Conservation (phyloP, 163 green algal species). For the Chlorella variabilis region DNA sequence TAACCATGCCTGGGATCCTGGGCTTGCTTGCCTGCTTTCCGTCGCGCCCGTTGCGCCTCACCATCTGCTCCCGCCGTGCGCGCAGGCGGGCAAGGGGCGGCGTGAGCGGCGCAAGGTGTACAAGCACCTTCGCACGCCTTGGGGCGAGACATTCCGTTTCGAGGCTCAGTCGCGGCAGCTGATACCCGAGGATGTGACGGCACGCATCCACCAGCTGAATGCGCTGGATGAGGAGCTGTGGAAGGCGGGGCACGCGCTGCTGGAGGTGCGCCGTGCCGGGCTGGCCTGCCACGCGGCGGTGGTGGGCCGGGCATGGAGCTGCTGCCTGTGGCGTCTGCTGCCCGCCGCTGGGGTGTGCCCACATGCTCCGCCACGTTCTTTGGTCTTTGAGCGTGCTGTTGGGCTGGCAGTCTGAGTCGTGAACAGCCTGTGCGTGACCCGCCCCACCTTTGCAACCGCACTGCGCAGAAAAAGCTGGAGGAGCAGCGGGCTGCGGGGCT, state of each 20-base stretch:
- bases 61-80: no score
- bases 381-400: no score
- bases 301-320: not conserved
- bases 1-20: no score
- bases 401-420: no score
- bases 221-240: conserved; percentile 56
- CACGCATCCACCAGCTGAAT: conserved; percentile 58
- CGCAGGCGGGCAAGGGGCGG: conserved; percentile 16
- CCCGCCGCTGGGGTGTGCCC: no score
- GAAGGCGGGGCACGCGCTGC: conserved; percentile 40
- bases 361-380: no score
- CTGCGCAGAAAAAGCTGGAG: conserved; percentile 28
- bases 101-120: conserved; percentile 28
- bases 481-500: conserved; percentile 25
- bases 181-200: conserved; percentile 41
- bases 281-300: not conserved
- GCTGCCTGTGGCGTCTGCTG: no score
- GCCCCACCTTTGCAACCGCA: no score
- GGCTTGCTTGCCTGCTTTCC: no score
- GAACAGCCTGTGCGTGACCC: no score
- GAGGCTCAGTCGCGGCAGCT: conserved; percentile 24
- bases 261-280: conserved; percentile 3
- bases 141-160: conserved; percentile 41
- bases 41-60: no score
- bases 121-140: conserved; percentile 33